These are phyloP conservation scores for Stemphylium lycopersici DNA, from an alignment of 2,329 filamentous ascomycete genomes.

Conservation along the genomic window DNA sequence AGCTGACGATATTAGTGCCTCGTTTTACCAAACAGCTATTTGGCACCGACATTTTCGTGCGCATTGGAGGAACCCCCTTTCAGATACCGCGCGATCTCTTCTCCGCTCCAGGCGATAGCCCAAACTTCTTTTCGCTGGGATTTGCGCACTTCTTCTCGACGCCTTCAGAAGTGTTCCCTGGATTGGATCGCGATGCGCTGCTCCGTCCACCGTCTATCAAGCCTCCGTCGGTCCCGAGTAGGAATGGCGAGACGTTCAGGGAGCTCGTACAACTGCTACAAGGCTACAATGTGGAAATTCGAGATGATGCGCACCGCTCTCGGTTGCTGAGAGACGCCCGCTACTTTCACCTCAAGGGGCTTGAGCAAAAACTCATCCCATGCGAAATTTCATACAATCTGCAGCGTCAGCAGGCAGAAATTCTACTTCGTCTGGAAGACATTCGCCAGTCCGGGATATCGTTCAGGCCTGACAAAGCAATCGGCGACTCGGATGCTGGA, in stretches of 20 bases:
- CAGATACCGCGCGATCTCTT: constrained; percentile 90
- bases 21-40: constrained; percentile 89
- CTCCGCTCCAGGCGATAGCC: constrained; percentile 82
- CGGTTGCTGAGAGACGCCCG: constrained; percentile 83
- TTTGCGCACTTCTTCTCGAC: constrained; percentile 87
- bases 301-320: constrained; percentile 75
- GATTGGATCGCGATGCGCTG: constrained; percentile 76
- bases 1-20: constrained; percentile 65
- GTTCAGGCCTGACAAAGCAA: constrained; percentile 60
- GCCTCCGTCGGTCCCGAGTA: constrained; percentile 79
- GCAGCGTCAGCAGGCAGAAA: constrained; percentile 71
- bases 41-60: constrained; percentile 89
- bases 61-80: constrained; percentile 85
- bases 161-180: constrained; percentile 82
- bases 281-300: constrained; percentile 81
- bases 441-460: constrained; percentile 86
- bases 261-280: constrained; percentile 82
- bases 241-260: constrained; percentile 81
- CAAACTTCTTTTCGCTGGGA: constrained; percentile 93
- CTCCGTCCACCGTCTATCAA: constrained; percentile 86
- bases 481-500: constrained; percentile 24
- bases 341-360: constrained; percentile 90
- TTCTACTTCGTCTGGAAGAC: constrained; percentile 79
- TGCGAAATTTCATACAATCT: constrained; percentile 79
- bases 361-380: constrained; percentile 85